Evolutionary conservation across 345 rosid species (phyloP), one percentile per base, ranked within the genome.

Genomic region (Capsella bursapastoris): DNA sequence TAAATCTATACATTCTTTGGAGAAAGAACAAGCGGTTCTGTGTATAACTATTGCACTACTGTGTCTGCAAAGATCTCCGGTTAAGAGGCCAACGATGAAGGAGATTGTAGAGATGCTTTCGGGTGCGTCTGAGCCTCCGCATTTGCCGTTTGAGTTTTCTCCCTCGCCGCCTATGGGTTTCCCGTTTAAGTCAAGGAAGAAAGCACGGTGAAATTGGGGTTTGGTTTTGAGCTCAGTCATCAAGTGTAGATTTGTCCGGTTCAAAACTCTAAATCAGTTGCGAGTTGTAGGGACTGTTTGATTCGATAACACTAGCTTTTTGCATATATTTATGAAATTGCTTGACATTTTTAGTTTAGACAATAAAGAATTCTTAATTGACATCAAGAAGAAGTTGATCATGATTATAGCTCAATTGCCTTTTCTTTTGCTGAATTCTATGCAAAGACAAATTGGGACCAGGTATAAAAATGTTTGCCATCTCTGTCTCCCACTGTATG

Each of bases 71-170:
- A 84, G 84, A 73, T 88, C 90, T 7, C 91, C 96, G 4, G 81
- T 61, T 61, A 85, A 82, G 60, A 84, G 96, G 64, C 93, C 93
- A 0, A 73, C 87, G 0, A 84, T 88, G 91, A 86, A 84, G 66
- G 89, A 88, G 60, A 84, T 86, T 65, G 92, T 88, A 43, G 79
- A 76, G 74, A 86, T 90, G 89, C 90, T 90, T 55, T 77, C 90
- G 0, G 96, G 96, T 55, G 83, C 75, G 55, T 60, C 80, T 18
- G 89, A 90, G 75, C 85, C 89, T 14, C 96, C 96, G 0, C 83
- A 84, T 73, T 83, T 90, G 78, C 96, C 96, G 4, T 81, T 84
- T 58, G 92, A 90, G 66, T 90, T 90, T 64, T 90, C 92, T 0
- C 96, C 96, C 0, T 90, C 93, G 0, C 92, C 96, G 13, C 96